Conservation (phyloP, 2,329 filamentous ascomycete species). For the Metarhizium rileyi region DNA sequence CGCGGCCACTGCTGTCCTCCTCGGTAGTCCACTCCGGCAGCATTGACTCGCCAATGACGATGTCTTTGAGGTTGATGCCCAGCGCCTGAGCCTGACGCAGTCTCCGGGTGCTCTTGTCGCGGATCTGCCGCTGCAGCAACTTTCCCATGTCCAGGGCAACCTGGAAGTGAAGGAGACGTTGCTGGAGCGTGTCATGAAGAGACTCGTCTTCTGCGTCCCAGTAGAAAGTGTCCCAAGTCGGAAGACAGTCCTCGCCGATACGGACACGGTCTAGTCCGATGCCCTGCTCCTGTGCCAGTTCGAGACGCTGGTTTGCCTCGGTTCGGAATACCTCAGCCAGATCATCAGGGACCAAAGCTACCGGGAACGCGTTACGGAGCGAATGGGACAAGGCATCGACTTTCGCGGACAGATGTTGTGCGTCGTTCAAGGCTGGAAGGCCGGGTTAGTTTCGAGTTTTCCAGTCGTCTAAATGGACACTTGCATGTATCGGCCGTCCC, state of each 20-base stretch:
- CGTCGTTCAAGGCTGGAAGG: neutral
- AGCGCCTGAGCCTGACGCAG: slow-evolving; percentile 15
- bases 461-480: neutral
- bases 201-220: slow-evolving; percentile 17
- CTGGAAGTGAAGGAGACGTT: slow-evolving; percentile 11
- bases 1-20: neutral
- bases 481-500: neutral
- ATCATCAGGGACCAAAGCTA: slow-evolving; percentile 13
- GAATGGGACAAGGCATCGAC: slow-evolving; percentile 8
- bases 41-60: slow-evolving; percentile 17
- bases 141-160: slow-evolving; percentile 11
- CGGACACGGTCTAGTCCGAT: slow-evolving; percentile 11
- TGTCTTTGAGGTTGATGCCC: slow-evolving; percentile 11
- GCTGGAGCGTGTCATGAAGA: slow-evolving; percentile 18
- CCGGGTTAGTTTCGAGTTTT: neutral
- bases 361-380: slow-evolving; percentile 11
- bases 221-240: slow-evolving; percentile 14
- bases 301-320: slow-evolving; percentile 14
- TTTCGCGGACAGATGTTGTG: neutral
- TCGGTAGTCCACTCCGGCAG: slow-evolving; percentile 19
- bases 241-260: slow-evolving; percentile 21
- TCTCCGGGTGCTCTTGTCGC: slow-evolving; percentile 17
- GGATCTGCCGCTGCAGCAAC: slow-evolving; percentile 13
- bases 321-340: slow-evolving; percentile 14
- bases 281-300: slow-evolving; percentile 11